Conservation (phyloP, 1,284 basidiomycete genomes). For the Rhodotorula sp. region DNA sequence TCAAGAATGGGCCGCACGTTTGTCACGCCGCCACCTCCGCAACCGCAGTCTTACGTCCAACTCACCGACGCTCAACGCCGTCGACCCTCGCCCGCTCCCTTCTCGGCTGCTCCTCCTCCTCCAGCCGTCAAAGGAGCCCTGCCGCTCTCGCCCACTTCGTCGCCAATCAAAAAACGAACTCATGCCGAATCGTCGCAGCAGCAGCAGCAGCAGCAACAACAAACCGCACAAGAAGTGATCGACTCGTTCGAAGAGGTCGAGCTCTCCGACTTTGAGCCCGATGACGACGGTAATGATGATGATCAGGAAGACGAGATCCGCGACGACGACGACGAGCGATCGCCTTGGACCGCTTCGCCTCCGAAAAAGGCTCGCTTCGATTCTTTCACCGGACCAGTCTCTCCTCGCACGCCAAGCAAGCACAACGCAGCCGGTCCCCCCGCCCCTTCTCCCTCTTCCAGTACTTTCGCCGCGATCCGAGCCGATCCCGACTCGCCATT, state of each 20-base stretch:
- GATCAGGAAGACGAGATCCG: constrained; percentile 13
- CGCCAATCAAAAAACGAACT: neutral
- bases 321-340: constrained; percentile 5
- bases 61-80: neutral
- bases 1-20: constrained; percentile 17
- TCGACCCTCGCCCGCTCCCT: neutral
- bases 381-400: constrained; percentile 8
- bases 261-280: constrained; percentile 7
- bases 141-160: neutral
- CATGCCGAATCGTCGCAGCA: neutral
- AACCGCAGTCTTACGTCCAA: neutral
- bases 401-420: neutral
- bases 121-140: neutral
- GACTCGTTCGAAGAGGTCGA: constrained; percentile 20
- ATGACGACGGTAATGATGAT: neutral
- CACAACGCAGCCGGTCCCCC: neutral
- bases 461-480: constrained; percentile 14
- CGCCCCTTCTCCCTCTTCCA: neutral
- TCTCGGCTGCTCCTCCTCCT: neutral
- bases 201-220: no score
- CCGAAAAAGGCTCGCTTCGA: constrained; percentile 19
- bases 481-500: constrained; percentile 26
- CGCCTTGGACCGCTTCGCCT: neutral
- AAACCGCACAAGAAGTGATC: neutral
- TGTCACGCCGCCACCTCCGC: constrained; percentile 12